Evolutionary conservation across 2,329 filamentous ascomycete genomes (phyloP), one percentile per base, ranked within the genome.

Genomic region (Parasarocladium wereldwijsianum): DNA sequence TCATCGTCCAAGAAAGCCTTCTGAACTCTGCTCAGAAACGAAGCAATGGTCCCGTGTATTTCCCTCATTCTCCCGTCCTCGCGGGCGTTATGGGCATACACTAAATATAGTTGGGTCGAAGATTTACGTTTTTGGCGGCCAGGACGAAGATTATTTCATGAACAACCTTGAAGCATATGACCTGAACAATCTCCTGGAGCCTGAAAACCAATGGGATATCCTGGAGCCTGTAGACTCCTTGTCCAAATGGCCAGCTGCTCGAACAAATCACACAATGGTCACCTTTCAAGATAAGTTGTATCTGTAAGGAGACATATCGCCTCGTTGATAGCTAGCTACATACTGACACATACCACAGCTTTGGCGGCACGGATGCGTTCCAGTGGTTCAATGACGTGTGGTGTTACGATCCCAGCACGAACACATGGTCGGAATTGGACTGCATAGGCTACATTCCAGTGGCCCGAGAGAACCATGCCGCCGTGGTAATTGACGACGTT

Each of bases 381-480:
- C 76, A 82, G 45, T 98, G 90, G 92, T 98, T 96, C 60, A 98
- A 96, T 51, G 90, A 98, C 49, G 90, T 98, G 27, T 98, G 90
- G 90, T 83, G 77, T 31, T 98, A 90, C 50, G 87, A 94, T 44
- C 81, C 86, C 6, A 66, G 73, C 32, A 60, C 70, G 26, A 94
- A 94, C 51, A 60, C 67, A 33, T 98, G 90, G 90, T 60, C 73
- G 8, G 79, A 92, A 48, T 66, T 93, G 33, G 87, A 96, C 46
- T 98, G 90, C 50, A 94, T 96, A 45, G 90, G 90, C 20, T 98
- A 94, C 52, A 96, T 98, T 35, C 90, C 92, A 1, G 77, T 84
- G 2, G 77, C 87, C 12, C 74, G 90, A 36, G 90, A 98, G 63
- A 92, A 92, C 4, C 90, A 98, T 51, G 86, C 92, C 9, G 84